Base-by-base conservation (phyloP, 371 early-diverging fungal genomes). In the Apophysomyces trapeziformis region DNA sequence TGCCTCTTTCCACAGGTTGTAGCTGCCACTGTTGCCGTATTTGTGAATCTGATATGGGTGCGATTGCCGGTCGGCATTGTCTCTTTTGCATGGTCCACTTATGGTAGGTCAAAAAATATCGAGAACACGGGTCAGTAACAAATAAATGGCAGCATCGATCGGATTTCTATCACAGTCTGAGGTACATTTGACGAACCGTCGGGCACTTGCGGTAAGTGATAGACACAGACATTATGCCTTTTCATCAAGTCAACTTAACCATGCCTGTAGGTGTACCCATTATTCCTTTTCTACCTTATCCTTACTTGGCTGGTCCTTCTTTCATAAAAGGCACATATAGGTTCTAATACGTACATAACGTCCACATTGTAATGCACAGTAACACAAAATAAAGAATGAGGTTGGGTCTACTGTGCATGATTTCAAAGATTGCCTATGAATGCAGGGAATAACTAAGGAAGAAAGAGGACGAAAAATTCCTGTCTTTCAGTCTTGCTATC, bases 1-100 rank as follows among this genome's bases (percentile, higher is more conserved):
- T 98, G 98, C 77, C 77, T 96, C 63, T 98, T 96, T 73, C 98
- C 98, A 7, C 83, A 96, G 63, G 92, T 93, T 0, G 73, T 92
- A 16, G 92, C 91, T 14, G 85, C 94, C 14, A 68, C 95, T 18
- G 69, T 94, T 0, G 76, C 90, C 0, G 76, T 92, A 14, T 85
- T 95, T 72, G 79, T 92, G 1, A 72, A 80, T 12, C 74, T 74
- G 56, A 80, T 94, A 37, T 83, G 90, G 68, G 78, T 94, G 60
- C 85, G 94, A 14, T 75, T 88, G 38, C 87, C 93, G 9, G 72
- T 93, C 0, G 91, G 89, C 9, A 77, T 82, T 3, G 78, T 89
- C 5, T 89, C 92, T 11, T 93, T 95, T 73, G 84, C 77, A 6
- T 97, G 96, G 97, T 86, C 93, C 8, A 88, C 92, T 7, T 93